Conservation (phyloP, 306 rosid genomes). For the Fagus crenata region DNA sequence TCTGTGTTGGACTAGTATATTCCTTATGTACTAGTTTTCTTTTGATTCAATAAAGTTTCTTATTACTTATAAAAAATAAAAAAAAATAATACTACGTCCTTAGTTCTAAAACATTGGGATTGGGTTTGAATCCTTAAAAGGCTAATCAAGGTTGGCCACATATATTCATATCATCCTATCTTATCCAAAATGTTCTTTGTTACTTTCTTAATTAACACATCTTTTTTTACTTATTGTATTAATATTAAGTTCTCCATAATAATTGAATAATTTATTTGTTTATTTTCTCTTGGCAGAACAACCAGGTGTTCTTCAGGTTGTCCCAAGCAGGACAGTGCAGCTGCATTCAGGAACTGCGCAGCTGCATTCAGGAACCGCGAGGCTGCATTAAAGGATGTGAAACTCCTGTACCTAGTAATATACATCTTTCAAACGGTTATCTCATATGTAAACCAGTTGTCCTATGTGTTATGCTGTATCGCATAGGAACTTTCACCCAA, state of each 20-base stretch:
- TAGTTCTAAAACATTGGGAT: too few species aligned
- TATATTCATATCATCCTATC: too few species aligned
- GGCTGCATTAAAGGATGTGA: constrained; percentile 24
- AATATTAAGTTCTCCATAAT: background rate
- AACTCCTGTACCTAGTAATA: background rate
- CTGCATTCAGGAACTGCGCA: constrained; percentile 59
- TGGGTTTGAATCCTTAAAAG: too few species aligned
- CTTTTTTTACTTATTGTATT: background rate
- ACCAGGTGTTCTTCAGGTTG: constrained; percentile 97
- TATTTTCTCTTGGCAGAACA: constrained; percentile 48
- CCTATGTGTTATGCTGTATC: background rate
- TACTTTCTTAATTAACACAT: too few species aligned
- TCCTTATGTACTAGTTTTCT: too few species aligned
- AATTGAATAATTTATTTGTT: background rate
- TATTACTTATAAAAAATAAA: too few species aligned
- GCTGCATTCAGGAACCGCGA: constrained; percentile 59
- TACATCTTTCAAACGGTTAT: background rate
- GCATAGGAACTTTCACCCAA: background rate
- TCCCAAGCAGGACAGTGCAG: constrained; percentile 61
- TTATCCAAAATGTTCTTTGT: too few species aligned
- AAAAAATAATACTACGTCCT: too few species aligned
- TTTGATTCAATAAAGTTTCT: too few species aligned
- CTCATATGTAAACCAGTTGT: background rate
- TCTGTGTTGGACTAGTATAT: too few species aligned
- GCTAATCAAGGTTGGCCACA: too few species aligned